phyloP scores from a whole-genome alignment of 768 basidiomycete genomes.

The Rhodotorula paludigena region DNA sequence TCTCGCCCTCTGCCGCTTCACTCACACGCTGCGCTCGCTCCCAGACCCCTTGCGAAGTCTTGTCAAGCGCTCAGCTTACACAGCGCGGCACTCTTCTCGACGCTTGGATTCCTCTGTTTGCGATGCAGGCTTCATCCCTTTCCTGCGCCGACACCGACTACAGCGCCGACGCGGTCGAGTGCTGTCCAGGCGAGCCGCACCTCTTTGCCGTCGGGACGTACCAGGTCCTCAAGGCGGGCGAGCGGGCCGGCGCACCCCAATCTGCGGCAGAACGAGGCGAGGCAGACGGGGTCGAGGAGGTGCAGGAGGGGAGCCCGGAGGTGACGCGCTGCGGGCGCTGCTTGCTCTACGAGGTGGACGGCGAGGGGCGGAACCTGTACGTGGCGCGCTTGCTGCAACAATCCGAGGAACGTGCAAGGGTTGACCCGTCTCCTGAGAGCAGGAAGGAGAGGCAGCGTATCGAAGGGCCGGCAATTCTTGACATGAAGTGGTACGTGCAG shows the following conservation, averaged over 20 bases:
- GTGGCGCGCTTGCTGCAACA: conserved; percentile 4
- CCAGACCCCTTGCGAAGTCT: too few species aligned
- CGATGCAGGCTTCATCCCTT: conserved; percentile 21
- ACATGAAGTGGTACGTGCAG: conserved; percentile 79
- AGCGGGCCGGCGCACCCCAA: conserved; percentile 25
- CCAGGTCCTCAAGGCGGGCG: conserved; percentile 58
- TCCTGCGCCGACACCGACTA: conserved; percentile 37
- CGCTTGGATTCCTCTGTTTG: neutral
- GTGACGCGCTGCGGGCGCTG: conserved; percentile 40
- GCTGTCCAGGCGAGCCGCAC: conserved; percentile 67
- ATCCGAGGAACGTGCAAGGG: neutral
- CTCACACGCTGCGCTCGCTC: neutral
- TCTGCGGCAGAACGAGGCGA: conserved; percentile 24
- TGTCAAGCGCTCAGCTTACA: too few species aligned
- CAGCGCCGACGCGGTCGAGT: conserved; percentile 64
- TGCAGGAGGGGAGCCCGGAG: conserved; percentile 5
- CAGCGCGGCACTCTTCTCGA: too few species aligned
- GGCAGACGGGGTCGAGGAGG: conserved; percentile 31
- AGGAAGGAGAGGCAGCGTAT: conserved; percentile 62
- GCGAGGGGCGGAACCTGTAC: conserved; percentile 31
- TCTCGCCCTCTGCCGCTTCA: neutral
- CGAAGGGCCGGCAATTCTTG: conserved; percentile 72
- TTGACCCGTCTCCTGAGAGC: neutral
- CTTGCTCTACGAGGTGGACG: conserved; percentile 37
- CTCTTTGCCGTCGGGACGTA: conserved; percentile 89